Base-by-base conservation (phyloP, 2,329 filamentous ascomycete species). In the Aspergillus sp. region DNA sequence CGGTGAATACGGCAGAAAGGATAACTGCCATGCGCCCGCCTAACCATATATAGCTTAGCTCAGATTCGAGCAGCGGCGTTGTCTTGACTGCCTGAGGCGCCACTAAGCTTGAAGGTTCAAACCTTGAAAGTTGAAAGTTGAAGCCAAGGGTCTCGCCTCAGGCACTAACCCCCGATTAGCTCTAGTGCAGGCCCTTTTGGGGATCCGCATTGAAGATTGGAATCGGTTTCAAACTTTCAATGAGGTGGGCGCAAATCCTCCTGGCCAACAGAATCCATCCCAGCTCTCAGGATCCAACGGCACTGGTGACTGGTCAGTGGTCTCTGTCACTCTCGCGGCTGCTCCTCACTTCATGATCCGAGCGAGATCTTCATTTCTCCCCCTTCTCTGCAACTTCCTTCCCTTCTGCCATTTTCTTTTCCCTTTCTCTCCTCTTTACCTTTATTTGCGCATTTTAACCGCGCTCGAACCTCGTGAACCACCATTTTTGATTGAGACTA, bases 181-280 rank as follows among this genome's bases (percentile, higher is more conserved):
- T 33, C 23, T 14, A 56, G 61, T 61, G 55, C 59, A 54, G 56
- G 59, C 60, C 59, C 59, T 31, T 33, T 39, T 39, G 52, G 33
- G 52, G 52, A 54, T 54, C 52, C 52, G 52, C 52, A 45, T 54
- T 54, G 44, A 54, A 54, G 52, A 54, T 54, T 54, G 52, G 52
- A 54, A 47, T 54, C 52, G 52, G 35, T 33, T 47, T 41, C 35
- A 47, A 54, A 44, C 23, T 33, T 47, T 41, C 35, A 47, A 54
- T 54, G 48, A 54, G 52, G 53, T 50, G 45, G 46, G 49, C 41
- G 45, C 45, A 43, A 37, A 57, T 52, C 59, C 52, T 61, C 57
- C 52, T 58, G 55, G 43, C 59, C 59, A 63, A 61, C 59, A 48
- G 57, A 58, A 56, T 55, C 58, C 51, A 56, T 59, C 55, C 46